Percentiles rank a stretch among this genome's conserved stretches.
Evolutionary conservation across 768 basidiomycete genomes (phyloP).

Genomic region (Terana coerulea): DNA sequence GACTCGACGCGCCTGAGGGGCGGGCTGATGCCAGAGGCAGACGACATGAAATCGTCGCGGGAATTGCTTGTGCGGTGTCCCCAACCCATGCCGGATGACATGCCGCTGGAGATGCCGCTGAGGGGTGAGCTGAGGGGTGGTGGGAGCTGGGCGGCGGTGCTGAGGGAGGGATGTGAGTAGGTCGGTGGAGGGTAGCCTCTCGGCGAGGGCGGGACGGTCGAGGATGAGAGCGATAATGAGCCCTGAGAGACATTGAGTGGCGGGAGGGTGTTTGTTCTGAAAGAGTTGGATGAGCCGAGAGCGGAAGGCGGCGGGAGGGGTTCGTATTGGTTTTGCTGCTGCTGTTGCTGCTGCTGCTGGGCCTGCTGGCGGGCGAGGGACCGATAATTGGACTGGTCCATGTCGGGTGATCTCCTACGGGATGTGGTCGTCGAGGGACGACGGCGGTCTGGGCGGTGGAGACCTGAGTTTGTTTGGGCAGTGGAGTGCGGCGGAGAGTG

Average conservation of each 20-base stretch:
- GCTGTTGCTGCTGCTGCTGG: constrained; percentile 23
- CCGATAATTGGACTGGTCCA: constrained; percentile 2
- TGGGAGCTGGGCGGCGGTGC: constrained; percentile 26
- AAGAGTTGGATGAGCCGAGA: constrained; percentile 34
- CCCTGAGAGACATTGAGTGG: constrained; percentile 23
- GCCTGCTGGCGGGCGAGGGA: constrained; percentile 1
- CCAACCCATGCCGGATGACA: too few species aligned
- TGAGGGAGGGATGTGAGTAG: constrained; percentile 32
- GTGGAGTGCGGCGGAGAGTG: constrained; percentile 7
- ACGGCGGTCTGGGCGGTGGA: constrained; percentile 1
- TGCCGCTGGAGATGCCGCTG: not conserved
- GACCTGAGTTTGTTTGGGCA: not conserved
- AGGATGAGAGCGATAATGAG: not conserved
- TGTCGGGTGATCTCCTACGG: not conserved
- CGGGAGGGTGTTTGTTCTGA: constrained; percentile 40
- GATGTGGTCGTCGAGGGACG: not conserved
- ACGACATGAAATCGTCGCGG: constrained; percentile 30
- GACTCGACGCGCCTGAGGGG: constrained; percentile 23
- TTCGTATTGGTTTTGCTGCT: constrained; percentile 38
- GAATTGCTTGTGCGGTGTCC: constrained; percentile 31
- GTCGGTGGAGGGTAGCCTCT: constrained; percentile 31
- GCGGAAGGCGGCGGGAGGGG: constrained; percentile 43
- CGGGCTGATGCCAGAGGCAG: constrained; percentile 9
- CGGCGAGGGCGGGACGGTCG: constrained; percentile 22
- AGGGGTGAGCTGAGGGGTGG: constrained; percentile 23